phyloP scores from a whole-genome alignment of 495 filamentous ascomycete genomes.

The Xylaria palmicola region DNA sequence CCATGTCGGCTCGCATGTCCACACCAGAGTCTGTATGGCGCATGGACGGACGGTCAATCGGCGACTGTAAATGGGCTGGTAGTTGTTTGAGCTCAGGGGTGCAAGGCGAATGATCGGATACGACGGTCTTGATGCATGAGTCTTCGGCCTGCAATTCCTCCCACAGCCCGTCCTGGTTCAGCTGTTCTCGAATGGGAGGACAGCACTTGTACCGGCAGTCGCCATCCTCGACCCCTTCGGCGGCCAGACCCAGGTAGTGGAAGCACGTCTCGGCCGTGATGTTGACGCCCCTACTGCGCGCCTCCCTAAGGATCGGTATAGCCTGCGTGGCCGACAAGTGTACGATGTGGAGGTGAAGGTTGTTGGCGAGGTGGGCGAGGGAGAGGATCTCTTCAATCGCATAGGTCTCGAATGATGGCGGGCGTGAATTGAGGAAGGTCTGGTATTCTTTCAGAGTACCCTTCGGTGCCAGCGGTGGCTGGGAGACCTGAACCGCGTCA shows the following conservation, averaged over 20 bases:
- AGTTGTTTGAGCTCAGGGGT: conserved; percentile 92
- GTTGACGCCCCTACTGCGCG: conserved; percentile 74
- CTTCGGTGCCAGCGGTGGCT: conserved; percentile 68
- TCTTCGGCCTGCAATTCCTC: conserved; percentile 68
- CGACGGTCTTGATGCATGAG: conserved; percentile 86
- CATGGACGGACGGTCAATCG: conserved; percentile 33
- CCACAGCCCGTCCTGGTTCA: conserved; percentile 90
- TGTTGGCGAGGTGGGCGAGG: conserved; percentile 74
- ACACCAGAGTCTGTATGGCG: conserved; percentile 47
- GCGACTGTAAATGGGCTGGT: conserved; percentile 56
- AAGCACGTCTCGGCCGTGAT: conserved; percentile 98
- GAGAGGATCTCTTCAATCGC: conserved; percentile 85
- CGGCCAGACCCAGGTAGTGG: conserved; percentile 91
- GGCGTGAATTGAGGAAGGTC: conserved; percentile 90
- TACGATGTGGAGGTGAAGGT: conserved; percentile 88
- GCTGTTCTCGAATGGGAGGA: conserved; percentile 81
- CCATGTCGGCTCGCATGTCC: conserved; percentile 39
- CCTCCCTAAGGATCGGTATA: conserved; percentile 82
- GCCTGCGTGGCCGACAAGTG: conserved; percentile 90
- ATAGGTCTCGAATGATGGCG: conserved; percentile 86
- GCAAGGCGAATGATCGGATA: conserved; percentile 96
- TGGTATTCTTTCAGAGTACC: conserved; percentile 79
- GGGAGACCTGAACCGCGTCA: conserved; percentile 70
- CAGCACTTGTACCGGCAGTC: conserved; percentile 98
- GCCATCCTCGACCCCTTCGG: conserved; percentile 81